A percentile compares a stretch with the other conserved stretches of the same genome.
These are phyloP conservation scores for Saccharomyces hybrid DNA, from an alignment of 1,139 yeast species.

Conservation along the genomic window DNA sequence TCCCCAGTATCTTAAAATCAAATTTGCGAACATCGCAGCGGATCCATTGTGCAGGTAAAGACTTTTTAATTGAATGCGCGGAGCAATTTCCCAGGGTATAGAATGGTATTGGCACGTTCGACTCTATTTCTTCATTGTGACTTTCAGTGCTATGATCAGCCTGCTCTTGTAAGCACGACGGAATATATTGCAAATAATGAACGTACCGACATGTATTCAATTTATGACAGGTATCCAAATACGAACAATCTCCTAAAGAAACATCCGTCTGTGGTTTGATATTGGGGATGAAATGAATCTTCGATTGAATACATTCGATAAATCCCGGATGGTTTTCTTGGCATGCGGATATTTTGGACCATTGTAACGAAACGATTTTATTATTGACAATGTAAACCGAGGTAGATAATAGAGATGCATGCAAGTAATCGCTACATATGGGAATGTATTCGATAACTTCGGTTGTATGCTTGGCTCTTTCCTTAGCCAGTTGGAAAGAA, in stretches of 20 bases:
- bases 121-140: slow-evolving; percentile 15
- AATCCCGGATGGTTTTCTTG: slow-evolving; percentile 28
- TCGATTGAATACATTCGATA: slow-evolving; percentile 39
- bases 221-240: slow-evolving; percentile 88
- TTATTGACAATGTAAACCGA: slow-evolving; percentile 25
- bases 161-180: slow-evolving; percentile 28
- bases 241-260: slow-evolving; percentile 84
- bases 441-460: slow-evolving; percentile 41
- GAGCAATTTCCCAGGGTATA: slow-evolving; percentile 52
- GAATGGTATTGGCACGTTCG: slow-evolving; percentile 31
- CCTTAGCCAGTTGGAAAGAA: slow-evolving; percentile 34
- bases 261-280: slow-evolving; percentile 53
- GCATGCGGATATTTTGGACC: slow-evolving; percentile 19
- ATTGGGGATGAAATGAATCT: slow-evolving; percentile 59
- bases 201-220: slow-evolving; percentile 71
- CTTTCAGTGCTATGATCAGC: slow-evolving; percentile 30
- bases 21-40: slow-evolving; percentile 70
- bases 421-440: slow-evolving; percentile 45
- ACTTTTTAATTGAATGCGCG: slow-evolving; percentile 29
- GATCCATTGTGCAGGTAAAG: slow-evolving; percentile 73
- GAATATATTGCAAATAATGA: slow-evolving; percentile 64
- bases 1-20: slow-evolving; percentile 64
- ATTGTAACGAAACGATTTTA: slow-evolving; percentile 26
- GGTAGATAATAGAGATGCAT: slow-evolving; percentile 32
- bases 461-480: slow-evolving; percentile 37